Base-by-base conservation (phyloP, 1,139 yeast genomes). In the Saccharomycopsis crataegensis region DNA sequence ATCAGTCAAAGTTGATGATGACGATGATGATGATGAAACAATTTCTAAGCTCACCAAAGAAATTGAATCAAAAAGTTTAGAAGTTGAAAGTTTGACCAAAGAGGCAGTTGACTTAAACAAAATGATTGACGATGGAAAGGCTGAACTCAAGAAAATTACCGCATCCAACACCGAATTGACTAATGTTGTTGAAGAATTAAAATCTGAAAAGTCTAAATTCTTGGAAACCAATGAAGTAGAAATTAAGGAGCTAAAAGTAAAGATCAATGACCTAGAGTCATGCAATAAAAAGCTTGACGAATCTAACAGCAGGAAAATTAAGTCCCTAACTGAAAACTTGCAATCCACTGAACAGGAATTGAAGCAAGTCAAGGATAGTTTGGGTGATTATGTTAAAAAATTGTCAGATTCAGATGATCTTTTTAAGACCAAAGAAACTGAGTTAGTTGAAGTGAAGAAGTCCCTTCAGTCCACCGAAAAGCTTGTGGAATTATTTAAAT, bases 41-140 rank as follows among this genome's bases (percentile, higher is more conserved):
- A 34, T 40, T 48, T 67, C 70, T 54, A 71, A 67, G 56, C 77
- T 73, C 53, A 64, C 73, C 57, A 73, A 72, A 59, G 64, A 37
- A 32, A 9, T 22, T 4, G 33, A 33, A 3, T 33, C 45, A 8
- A 43, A 42, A 33, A 17, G 17, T 33, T 7, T 33, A 4, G 37
- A 47, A 37, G 50, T 41, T 51, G 51, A 43, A 50, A 48, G 38
- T 16, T 69, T 75, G 63, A 74, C 69, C 60, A 70, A 76, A 59
- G 74, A 72, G 61, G 64, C 72, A 31, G 40, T 44, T 37, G 49
- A 58, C 36, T 52, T 50, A 38, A 46, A 56, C 42, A 77, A 74
- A 46, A 69, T 67, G 46, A 62, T 69, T 34, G 75, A 70, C 44
- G 59, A 62, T 40, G 59, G 63, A 45, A 61, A 61, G 43, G 56